Evolutionary conservation across 345 rosid genomes (phyloP), one percentile per base, ranked within the genome.

Genomic region (Clausena lansium): DNA sequence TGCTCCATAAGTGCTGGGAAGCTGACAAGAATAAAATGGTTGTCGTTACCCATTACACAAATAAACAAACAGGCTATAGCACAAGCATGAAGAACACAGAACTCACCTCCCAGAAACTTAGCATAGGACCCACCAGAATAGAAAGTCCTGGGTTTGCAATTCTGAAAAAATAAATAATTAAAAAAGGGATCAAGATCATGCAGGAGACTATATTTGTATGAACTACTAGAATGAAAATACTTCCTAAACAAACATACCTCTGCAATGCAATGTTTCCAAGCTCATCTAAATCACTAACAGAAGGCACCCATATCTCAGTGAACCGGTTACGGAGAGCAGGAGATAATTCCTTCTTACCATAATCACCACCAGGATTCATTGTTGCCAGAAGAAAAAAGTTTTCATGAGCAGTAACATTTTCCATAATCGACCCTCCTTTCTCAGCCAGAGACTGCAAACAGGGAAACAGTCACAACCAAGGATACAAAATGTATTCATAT

Each of bases 281-380:
- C 80, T 95, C 99, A 76, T 75, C 81, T 14, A 84, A 58, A 77
- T 91, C 90, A 72, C 79, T 72, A 77, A 95, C 91, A 78, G 94
- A 81, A 58, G 98, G 95, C 36, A 95, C 98, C 99, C 99, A 95
- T 83, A 95, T 93, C 90, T 95, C 99, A 25, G 99, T 95, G 77
- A 95, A 95, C 72, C 99, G 87, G 84, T 93, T 95, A 64, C 97
- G 97, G 69, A 95, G 97, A 57, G 99, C 99, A 52, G 98, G 98
- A 73, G 98, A 93, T 74, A 93, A 86, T 86, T 95, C 99, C 89
- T 95, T 95, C 87, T 95, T 95, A 55, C 99, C 98, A 86, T 89
- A 95, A 80, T 95, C 99, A 85, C 99, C 98, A 82, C 99, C 99
- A 79, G 99, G 99, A 81, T 95, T 95, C 99, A 95, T 95, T 20